A percentile compares a stretch with the other conserved stretches of the same genome.
phyloP scores from a whole-genome alignment of 768 basidiomycete genomes.

The Leucocoprinus sp. region DNA sequence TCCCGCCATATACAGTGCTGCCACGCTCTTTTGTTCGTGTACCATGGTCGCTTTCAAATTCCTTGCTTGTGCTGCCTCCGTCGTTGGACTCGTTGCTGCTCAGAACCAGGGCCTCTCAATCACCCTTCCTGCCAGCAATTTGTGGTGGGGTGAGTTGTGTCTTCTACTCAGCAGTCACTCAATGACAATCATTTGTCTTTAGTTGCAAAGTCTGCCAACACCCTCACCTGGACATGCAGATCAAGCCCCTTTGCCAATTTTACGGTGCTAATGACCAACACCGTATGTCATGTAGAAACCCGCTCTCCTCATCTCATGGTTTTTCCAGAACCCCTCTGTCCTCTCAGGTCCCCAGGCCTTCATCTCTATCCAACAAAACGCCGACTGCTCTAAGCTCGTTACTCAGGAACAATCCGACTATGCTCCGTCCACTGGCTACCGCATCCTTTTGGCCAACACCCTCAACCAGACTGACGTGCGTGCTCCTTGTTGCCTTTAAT shows the following conservation, averaged over 20 bases:
- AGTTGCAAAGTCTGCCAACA: conserved; percentile 54
- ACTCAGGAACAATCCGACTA: conserved; percentile 36
- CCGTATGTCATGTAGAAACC: conserved; percentile 3
- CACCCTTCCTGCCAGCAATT: conserved; percentile 33
- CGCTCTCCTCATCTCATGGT: not conserved
- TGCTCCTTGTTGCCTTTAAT: conserved; percentile 12
- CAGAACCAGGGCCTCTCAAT: conserved; percentile 27
- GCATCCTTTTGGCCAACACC: conserved; percentile 39
- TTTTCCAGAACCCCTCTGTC: conserved; percentile 24
- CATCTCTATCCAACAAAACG: conserved; percentile 45
- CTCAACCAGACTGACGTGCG: conserved; percentile 48
- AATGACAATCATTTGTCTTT: conserved; percentile 4
- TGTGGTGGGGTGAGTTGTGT: conserved; percentile 55
- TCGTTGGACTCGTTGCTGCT: conserved; percentile 30
- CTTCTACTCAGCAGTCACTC: conserved; percentile 2
- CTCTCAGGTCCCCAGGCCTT: conserved; percentile 34
- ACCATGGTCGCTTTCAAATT: conserved; percentile 4
- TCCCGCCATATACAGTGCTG: not conserved
- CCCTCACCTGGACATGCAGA: conserved; percentile 51
- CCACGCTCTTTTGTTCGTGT: not conserved
- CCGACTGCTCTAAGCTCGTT: conserved; percentile 49
- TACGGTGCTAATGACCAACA: conserved; percentile 43
- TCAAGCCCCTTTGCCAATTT: conserved; percentile 30
- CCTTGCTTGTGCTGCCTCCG: conserved; percentile 16
- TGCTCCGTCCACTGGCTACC: conserved; percentile 38